Evolutionary conservation across 2,329 filamentous ascomycete species (phyloP), one percentile per base, ranked within the genome.

Genomic region (Davidsoniella australis): DNA sequence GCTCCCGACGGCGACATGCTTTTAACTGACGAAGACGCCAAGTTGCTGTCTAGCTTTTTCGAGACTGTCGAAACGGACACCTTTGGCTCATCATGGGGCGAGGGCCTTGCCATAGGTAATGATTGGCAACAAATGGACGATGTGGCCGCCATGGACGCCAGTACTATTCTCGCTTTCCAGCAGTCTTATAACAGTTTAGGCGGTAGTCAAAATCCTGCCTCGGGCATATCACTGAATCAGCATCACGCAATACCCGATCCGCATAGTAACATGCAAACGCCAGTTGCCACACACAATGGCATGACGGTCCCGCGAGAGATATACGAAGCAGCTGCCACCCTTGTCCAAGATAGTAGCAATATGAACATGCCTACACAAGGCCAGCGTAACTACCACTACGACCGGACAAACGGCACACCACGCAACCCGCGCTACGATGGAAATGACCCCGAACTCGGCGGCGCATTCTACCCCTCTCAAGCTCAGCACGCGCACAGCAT

Each of bases 1-100:
- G 74, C 76, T 46, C 75, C 76, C 44, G 74, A 78, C 8, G 73
- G 72, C n/a, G 72, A 71, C 37, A 75, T 79, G 16, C 68, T 85
- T 39, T 70, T 85, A 54, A 73, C 76, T 55, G 75, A 79, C 56
- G 73, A 68, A 52, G 76, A 80, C 58, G 72, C 67, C 47, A 75
- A 70, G 56, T 65, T 73, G 52, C 66, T 85, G 16, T 69, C 72
- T 53, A 66, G 60, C 54, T 79, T 79, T 57, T 75, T 80, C 58
- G 67, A 72, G 49, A 67, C 68, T 49, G 66, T 79, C 50, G 67
- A 65, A 46, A 66, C 71, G 5, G 66, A 73, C 53, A 65, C 71
- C 33, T 73, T 69, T 57, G 67, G 66, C 53, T 63, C 67, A 33
- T 69, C 69, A 5, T 74, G 71, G 53, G 70, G 69, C 41, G 71